Evolutionary conservation across 2,329 filamentous ascomycete genomes (phyloP).

Genomic region (Beauveria australis): DNA sequence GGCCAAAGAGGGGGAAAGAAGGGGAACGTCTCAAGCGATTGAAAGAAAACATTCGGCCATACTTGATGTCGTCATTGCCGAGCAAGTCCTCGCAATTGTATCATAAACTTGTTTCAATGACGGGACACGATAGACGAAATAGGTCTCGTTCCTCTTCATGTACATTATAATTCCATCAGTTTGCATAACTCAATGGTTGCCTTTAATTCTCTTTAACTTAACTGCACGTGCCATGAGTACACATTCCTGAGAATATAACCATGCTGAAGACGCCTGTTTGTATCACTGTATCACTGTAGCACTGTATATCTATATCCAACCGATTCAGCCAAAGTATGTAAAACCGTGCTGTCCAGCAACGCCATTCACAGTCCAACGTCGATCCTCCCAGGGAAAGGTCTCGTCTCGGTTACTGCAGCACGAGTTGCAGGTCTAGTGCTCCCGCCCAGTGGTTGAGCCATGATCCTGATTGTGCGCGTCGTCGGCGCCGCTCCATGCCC

Average conservation of each 20-base stretch:
- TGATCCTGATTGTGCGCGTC: conserved; percentile 14
- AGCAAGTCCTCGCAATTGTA: too few relatives aligned
- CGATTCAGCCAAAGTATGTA: conserved; percentile 7
- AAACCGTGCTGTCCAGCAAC: conserved; percentile 9
- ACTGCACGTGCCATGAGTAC: too few relatives aligned
- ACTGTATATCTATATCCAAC: background rate
- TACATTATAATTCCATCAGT: too few relatives aligned
- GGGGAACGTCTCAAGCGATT: background rate
- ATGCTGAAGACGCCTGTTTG: background rate
- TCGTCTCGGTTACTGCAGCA: conserved; percentile 1
- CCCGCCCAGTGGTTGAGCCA: conserved; percentile 31
- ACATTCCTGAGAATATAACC: background rate
- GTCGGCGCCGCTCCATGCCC: conserved; percentile 31
- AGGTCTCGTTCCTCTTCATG: too few relatives aligned
- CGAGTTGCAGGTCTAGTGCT: conserved; percentile 23
- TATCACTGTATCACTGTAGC: background rate
- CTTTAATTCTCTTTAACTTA: background rate
- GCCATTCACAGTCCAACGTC: conserved; percentile 11
- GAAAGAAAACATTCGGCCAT: too few relatives aligned
- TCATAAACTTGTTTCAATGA: too few relatives aligned
- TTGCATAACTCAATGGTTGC: background rate
- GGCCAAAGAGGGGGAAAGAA: background rate
- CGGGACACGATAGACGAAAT: too few relatives aligned
- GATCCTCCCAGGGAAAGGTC: background rate
- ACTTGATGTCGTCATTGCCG: too few relatives aligned